Evolutionary conservation across 1,284 basidiomycete genomes (phyloP).

Genomic region (Puccinia hordei): DNA sequence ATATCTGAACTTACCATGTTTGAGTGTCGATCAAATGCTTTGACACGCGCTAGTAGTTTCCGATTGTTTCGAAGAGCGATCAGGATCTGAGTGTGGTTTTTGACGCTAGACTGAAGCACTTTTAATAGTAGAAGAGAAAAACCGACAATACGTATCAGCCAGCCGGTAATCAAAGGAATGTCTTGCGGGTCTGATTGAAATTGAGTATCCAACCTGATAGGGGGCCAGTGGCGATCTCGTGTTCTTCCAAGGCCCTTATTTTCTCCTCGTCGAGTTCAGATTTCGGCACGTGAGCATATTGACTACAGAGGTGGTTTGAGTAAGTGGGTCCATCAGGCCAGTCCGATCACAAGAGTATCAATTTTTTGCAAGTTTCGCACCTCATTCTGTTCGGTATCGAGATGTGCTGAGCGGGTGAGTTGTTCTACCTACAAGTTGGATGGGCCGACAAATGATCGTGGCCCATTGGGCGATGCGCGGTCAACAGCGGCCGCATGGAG

Average conservation of each 20-base stretch:
- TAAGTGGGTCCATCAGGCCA: background rate
- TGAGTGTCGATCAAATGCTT: conserved; percentile 97
- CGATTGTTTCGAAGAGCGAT: conserved; percentile 98
- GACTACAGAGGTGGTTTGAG: conserved; percentile 66
- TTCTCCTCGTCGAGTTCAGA: conserved; percentile 97
- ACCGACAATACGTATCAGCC: conserved; percentile 53
- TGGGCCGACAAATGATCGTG: too few species aligned
- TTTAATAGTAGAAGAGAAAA: conserved; percentile 75
- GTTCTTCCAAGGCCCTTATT: conserved; percentile 90
- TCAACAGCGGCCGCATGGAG: too few species aligned
- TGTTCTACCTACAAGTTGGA: too few species aligned
- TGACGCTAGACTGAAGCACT: conserved; percentile 95
- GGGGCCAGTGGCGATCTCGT: conserved; percentile 69
- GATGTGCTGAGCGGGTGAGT: too few species aligned
- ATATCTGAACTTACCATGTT: conserved; percentile 77
- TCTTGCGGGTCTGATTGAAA: background rate
- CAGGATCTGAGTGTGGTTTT: conserved; percentile 96
- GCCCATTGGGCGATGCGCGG: too few species aligned
- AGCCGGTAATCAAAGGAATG: background rate
- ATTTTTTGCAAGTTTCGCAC: too few species aligned
- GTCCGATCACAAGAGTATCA: background rate
- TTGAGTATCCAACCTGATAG: conserved; percentile 8
- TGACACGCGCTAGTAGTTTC: conserved; percentile 94
- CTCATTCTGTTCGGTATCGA: background rate
- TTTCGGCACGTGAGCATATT: conserved; percentile 94